These are phyloP conservation scores for Petunia secreta DNA, from an alignment of 257 asterid species.

Conservation along the genomic window DNA sequence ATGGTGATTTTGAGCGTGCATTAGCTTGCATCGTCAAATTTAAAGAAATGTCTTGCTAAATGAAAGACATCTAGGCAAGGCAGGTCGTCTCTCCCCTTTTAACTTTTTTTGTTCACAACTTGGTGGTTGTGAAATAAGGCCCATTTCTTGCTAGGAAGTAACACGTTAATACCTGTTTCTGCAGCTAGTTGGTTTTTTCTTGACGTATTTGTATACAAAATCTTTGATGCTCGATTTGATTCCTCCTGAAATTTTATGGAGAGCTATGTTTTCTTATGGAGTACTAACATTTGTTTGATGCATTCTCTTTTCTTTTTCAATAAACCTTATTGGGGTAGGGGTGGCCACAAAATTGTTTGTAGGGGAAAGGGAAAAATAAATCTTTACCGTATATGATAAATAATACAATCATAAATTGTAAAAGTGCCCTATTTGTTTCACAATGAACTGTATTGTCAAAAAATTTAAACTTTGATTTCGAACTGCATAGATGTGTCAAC, in stretches of 20 bases:
- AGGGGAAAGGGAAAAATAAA: no score
- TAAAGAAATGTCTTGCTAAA: conserved; percentile 49
- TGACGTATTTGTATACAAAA: neutral
- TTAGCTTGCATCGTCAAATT: conserved; percentile 73
- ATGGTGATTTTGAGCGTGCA: conserved; percentile 71
- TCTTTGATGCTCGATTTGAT: neutral
- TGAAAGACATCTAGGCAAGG: conserved; percentile 15
- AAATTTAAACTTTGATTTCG: no score
- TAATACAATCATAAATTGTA: no score
- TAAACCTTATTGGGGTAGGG: no score
- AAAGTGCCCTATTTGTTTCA: no score
- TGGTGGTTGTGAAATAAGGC: conserved; percentile 45
- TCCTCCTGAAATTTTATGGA: neutral
- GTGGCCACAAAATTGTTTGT: no score
- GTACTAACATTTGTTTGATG: no score
- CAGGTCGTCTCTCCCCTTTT: neutral
- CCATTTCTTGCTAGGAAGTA: conserved; percentile 6
- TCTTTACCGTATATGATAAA: no score
- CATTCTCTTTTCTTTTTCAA: no score
- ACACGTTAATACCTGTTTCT: neutral
- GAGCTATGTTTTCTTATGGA: no score
- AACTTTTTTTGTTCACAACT: conserved; percentile 41
- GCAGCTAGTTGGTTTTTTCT: neutral
- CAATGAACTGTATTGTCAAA: no score
- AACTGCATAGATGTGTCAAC: no score